Evolutionary conservation across 2,329 filamentous ascomycete genomes (phyloP).

Genomic region (Penicillium aurantiogriseum): DNA sequence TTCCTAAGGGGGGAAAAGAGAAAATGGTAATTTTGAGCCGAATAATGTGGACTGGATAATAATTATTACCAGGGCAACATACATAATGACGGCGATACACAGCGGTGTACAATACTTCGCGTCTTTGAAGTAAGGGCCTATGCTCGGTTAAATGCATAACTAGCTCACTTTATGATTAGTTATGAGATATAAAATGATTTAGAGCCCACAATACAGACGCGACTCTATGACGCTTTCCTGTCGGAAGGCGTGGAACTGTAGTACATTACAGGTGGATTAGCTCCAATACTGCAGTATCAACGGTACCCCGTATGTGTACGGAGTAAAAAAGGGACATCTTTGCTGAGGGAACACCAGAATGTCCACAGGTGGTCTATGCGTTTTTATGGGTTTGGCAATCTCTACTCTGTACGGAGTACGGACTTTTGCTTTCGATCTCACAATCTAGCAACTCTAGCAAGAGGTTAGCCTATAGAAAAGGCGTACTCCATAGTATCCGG

Average conservation of each 20-base stretch:
- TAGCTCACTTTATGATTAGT: neutral
- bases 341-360: neutral
- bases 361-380: neutral
- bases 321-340: neutral
- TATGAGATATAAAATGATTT: neutral
- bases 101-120: neutral
- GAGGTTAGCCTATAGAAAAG: neutral
- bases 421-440: constrained; percentile 1
- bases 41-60: neutral
- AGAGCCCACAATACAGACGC: neutral
- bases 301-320: neutral
- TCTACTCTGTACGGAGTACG: neutral
- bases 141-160: neutral
- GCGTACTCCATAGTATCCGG: neutral
- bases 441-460: neutral
- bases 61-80: neutral
- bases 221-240: constrained; percentile 19
- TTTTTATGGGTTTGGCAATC: neutral
- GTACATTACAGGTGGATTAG: constrained; percentile 4
- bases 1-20: neutral
- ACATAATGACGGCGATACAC: neutral
- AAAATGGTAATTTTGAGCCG: neutral
- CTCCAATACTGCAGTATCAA: neutral
- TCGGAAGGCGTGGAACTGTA: constrained; percentile 6
- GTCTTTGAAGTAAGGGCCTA: neutral